Percentiles rank a stretch among this genome's conserved stretches.
These are phyloP conservation scores for Neopestalotiopsis sp. DNA, from an alignment of 2,329 filamentous ascomycete genomes.

Conservation along the genomic window DNA sequence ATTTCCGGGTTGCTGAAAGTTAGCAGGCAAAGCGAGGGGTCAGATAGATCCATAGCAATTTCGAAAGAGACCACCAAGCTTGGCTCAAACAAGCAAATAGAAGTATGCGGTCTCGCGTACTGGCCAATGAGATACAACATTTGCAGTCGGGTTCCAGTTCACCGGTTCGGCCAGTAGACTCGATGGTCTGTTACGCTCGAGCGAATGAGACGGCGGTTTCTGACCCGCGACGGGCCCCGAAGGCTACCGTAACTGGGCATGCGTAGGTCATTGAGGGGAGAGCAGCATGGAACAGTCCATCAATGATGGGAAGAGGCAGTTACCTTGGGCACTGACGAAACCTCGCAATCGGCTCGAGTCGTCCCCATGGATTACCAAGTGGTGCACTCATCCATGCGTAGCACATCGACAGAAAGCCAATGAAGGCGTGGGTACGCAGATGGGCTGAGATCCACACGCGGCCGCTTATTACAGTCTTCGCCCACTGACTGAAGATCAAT, in stretches of 20 bases:
- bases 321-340: neutral
- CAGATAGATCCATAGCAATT: conserved; percentile 6
- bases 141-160: neutral
- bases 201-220: neutral
- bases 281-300: neutral
- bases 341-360: neutral
- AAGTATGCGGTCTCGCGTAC: neutral
- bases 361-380: neutral
- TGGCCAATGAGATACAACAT: neutral
- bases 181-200: neutral
- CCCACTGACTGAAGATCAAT: neutral
- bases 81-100: neutral
- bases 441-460: neutral
- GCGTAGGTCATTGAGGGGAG: neutral
- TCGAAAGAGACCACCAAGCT: neutral
- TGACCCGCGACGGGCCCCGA: neutral
- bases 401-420: neutral
- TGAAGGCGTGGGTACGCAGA: neutral
- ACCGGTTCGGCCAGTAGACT: neutral
- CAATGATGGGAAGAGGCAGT: neutral
- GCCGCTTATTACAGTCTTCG: neutral
- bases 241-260: neutral
- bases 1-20: neutral
- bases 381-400: neutral
- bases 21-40: neutral